phyloP scores from a whole-genome alignment of 2,329 filamentous ascomycete species.

The Chrysosporium queenslandicum region DNA sequence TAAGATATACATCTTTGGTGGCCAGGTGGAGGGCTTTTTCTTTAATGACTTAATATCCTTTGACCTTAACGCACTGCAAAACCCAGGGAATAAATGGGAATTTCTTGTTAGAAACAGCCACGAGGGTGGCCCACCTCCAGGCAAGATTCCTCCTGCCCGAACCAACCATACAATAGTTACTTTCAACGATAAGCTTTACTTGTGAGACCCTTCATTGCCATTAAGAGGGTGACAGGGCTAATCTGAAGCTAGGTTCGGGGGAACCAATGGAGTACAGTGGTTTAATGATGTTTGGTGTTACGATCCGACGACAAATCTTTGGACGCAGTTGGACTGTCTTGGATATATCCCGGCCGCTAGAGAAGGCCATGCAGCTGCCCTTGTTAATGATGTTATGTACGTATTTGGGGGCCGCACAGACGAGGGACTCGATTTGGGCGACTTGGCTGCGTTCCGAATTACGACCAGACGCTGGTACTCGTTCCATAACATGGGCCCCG shows the following conservation, averaged over 20 bases:
- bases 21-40: slow-evolving; percentile 92
- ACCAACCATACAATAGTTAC: slow-evolving; percentile 92
- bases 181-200: slow-evolving; percentile 83
- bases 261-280: slow-evolving; percentile 91
- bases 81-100: slow-evolving; percentile 87
- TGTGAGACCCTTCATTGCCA: slow-evolving; percentile 50
- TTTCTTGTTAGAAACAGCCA: slow-evolving; percentile 71
- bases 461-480: slow-evolving; percentile 92
- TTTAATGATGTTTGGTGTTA: slow-evolving; percentile 99
- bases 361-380: slow-evolving; percentile 84
- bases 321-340: slow-evolving; percentile 87
- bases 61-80: slow-evolving; percentile 88
- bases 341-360: slow-evolving; percentile 90
- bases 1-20: slow-evolving; percentile 95
- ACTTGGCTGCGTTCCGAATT: slow-evolving; percentile 77
- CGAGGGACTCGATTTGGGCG: slow-evolving; percentile 82
- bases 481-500: slow-evolving; percentile 98
- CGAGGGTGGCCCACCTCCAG: slow-evolving; percentile 45
- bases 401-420: slow-evolving; percentile 94
- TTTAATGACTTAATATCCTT: slow-evolving; percentile 97
- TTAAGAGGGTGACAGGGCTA: slow-evolving; percentile 13
- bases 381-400: slow-evolving; percentile 98
- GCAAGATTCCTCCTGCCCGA: slow-evolving; percentile 69
- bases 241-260: slow-evolving; percentile 62
- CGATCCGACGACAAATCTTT: slow-evolving; percentile 70